Percentiles rank a stretch among this genome's conserved stretches.
phyloP scores from a whole-genome alignment of 176 grass and related monocot genomes.

The Urochloa ruziziensis region DNA sequence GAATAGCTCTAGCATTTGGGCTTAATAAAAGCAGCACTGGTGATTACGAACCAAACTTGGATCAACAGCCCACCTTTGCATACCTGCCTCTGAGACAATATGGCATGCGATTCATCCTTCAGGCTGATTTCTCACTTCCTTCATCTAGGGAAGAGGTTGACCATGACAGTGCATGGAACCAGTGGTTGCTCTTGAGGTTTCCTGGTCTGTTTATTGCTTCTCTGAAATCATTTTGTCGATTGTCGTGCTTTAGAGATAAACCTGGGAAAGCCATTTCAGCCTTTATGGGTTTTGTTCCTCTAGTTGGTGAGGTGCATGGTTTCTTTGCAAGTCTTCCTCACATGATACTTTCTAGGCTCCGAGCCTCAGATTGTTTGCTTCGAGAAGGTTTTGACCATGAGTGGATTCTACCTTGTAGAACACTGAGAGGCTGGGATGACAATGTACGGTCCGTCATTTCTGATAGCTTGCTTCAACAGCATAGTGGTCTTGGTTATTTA shows the following conservation, averaged over 20 bases:
- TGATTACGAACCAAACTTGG: not conserved
- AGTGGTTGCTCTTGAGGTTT: not conserved
- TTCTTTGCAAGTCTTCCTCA: not conserved
- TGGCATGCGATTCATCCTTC: not conserved
- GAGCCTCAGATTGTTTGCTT: too few species aligned
- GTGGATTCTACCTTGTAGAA: too few species aligned
- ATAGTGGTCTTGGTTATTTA: too few species aligned
- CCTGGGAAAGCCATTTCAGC: not conserved
- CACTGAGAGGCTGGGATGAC: too few species aligned
- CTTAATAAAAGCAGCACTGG: too few species aligned
- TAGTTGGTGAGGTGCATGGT: not conserved
- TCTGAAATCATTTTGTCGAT: not conserved
- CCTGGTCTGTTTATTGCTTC: not conserved
- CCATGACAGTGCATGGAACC: not conserved
- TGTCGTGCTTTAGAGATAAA: not conserved
- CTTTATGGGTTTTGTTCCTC: not conserved
- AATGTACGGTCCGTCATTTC: too few species aligned
- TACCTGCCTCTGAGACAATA: not conserved
- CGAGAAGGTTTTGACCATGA: too few species aligned
- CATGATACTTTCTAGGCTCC: not conserved
- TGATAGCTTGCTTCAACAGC: too few species aligned
- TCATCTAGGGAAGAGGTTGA: not conserved
- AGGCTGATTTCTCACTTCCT: not conserved
- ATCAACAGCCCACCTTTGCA: not conserved
- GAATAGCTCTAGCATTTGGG: not conserved